phyloP scores from a whole-genome alignment of 1,284 basidiomycete species.

The Cystobasidiaceae sp. region DNA sequence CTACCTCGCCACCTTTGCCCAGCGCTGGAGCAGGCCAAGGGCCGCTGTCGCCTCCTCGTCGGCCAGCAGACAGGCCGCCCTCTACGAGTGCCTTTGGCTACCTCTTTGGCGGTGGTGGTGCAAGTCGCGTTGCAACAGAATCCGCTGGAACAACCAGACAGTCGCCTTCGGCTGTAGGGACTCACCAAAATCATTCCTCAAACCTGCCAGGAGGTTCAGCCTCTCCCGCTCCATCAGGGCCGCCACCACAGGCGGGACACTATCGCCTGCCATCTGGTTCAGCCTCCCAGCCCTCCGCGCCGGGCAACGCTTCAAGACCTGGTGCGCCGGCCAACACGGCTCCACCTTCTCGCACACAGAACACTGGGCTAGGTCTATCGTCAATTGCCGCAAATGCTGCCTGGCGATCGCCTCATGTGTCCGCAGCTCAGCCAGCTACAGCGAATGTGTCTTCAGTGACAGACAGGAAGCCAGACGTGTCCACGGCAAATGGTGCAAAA shows the following conservation, averaged over 20 bases:
- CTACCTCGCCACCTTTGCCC: neutral
- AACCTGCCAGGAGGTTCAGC: neutral
- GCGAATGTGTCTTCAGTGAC: neutral
- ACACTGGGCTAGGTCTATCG: constrained; percentile 1
- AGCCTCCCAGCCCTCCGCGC: no score
- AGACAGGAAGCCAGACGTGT: neutral
- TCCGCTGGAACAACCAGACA: neutral
- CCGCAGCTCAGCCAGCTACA: neutral
- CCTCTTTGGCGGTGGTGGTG: constrained; percentile 9
- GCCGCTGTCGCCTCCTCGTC: neutral
- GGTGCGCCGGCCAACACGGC: neutral
- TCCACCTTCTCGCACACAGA: neutral
- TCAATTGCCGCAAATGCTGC: neutral
- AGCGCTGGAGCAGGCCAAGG: neutral
- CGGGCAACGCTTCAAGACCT: no score
- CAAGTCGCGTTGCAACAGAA: constrained; percentile 11
- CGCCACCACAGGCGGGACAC: no score
- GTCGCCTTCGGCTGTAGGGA: neutral
- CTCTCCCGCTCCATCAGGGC: no score
- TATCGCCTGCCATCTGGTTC: no score
- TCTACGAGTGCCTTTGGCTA: constrained; percentile 14
- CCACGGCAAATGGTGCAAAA: neutral
- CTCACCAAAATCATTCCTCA: neutral
- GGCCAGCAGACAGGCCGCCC: constrained; percentile 6
- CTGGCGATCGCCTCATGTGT: neutral